These are phyloP conservation scores for Ordospora pajunii DNA, from an alignment of 371 early-diverging fungal species.

Conservation along the genomic window DNA sequence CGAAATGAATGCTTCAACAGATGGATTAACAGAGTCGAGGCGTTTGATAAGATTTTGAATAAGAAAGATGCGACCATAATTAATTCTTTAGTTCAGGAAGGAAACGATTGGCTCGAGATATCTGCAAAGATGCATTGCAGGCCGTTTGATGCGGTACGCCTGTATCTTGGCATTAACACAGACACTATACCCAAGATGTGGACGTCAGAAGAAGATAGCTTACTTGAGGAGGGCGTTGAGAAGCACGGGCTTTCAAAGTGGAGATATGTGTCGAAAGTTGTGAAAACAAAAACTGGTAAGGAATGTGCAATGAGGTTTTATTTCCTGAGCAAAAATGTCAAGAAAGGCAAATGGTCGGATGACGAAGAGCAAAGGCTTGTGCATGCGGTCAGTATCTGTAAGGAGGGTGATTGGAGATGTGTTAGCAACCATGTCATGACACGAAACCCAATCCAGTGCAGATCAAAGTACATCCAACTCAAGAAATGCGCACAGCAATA, in stretches of 20 bases:
- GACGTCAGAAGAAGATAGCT: constrained; percentile 68
- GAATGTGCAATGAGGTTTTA: constrained; percentile 49
- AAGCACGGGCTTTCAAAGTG: constrained; percentile 64
- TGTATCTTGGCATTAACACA: constrained; percentile 20
- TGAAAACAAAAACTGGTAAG: constrained; percentile 25
- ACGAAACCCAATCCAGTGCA: constrained; percentile 40
- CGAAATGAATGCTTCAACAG: constrained; percentile 10
- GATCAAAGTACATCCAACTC: constrained; percentile 35
- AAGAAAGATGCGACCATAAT: constrained; percentile 5
- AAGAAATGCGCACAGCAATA: background rate
- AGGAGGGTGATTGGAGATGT: constrained; percentile 25
- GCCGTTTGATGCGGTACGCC: constrained; percentile 19
- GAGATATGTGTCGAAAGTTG: constrained; percentile 28
- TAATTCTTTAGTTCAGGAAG: constrained; percentile 2
- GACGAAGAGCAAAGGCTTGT: constrained; percentile 32
- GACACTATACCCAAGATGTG: constrained; percentile 64
- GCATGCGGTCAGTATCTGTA: constrained; percentile 17
- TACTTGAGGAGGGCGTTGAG: constrained; percentile 71
- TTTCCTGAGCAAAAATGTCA: background rate
- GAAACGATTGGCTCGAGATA: constrained; percentile 30
- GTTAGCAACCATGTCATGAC: constrained; percentile 35
- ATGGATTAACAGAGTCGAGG: constrained; percentile 25
- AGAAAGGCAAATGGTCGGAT: constrained; percentile 26
- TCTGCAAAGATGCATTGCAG: constrained; percentile 15
- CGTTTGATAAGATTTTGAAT: background rate